A percentile compares a stretch with the other conserved stretches of the same genome.
These are phyloP conservation scores for Tetradesmus obliquus DNA, from an alignment of 139 green algal genomes.

Conservation along the genomic window DNA sequence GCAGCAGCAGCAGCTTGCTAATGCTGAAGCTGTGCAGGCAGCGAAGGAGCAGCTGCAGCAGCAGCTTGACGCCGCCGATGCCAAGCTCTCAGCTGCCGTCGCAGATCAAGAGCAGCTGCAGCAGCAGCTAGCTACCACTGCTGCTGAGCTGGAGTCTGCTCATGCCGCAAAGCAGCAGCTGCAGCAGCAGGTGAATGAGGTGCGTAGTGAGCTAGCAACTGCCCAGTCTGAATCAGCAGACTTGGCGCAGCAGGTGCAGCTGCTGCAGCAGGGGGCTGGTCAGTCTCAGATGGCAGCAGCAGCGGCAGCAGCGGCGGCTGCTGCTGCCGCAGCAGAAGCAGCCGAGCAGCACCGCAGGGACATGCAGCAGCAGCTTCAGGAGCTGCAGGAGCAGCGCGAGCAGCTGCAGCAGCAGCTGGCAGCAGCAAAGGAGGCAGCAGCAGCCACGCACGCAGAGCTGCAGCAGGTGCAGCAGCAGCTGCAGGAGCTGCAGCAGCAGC, in stretches of 20 bases:
- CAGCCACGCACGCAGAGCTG: neutral
- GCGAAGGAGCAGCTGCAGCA: neutral
- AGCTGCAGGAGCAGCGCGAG: neutral
- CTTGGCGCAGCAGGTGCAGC: neutral
- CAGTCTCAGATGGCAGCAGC: constrained; percentile 34
- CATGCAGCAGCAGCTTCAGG: neutral
- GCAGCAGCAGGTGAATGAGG: constrained; percentile 21
- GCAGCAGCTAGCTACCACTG: neutral
- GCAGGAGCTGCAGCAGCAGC: neutral
- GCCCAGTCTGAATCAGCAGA: neutral
- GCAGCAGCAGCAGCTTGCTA: neutral
- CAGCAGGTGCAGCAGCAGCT: neutral
- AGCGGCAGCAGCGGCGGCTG: constrained; percentile 24
- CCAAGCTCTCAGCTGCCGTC: neutral
- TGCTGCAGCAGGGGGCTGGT: constrained; percentile 7
- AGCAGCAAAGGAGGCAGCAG: neutral
- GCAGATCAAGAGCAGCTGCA: neutral
- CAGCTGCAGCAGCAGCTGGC: constrained; percentile 18
- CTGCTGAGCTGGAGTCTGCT: neutral
- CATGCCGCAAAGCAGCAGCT: neutral
- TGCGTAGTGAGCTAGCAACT: neutral
- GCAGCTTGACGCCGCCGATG: neutral
- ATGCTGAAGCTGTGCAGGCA: neutral
- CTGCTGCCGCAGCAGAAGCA: neutral
- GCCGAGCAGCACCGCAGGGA: neutral